Evolutionary conservation across 176 grass and related monocot species (phyloP).

Genomic region (Eragrostis curvula): DNA sequence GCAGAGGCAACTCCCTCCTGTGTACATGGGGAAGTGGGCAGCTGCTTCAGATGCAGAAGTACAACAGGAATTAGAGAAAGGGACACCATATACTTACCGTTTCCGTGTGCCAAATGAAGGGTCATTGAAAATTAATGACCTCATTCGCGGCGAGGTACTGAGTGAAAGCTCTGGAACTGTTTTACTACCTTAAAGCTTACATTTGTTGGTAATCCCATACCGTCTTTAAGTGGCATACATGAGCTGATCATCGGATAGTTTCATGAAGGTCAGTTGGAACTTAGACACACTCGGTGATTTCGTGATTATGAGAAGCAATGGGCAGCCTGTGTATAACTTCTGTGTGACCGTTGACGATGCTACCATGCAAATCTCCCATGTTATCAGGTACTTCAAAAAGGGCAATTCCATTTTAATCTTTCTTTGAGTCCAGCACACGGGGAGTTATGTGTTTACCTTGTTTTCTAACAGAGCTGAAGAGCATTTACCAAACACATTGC

Average conservation of each 20-base stretch:
- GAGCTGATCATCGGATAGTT: constrained; percentile 74
- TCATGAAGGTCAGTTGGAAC: constrained; percentile 97
- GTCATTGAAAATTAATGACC: constrained; percentile 84
- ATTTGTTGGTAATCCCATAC: background rate
- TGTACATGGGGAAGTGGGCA: constrained; percentile 94
- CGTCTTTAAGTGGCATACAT: constrained; percentile 25
- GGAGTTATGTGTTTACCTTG: background rate
- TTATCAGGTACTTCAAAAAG: constrained; percentile 69
- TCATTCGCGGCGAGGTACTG: constrained; percentile 94
- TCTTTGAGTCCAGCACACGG: background rate
- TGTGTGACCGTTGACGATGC: constrained; percentile 99
- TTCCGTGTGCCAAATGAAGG: constrained; percentile 89
- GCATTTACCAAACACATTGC: constrained; percentile 97
- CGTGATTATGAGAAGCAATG: constrained; percentile 99
- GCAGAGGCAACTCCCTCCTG: constrained; percentile 80
- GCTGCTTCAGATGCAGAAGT: constrained; percentile 78
- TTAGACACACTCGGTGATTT: constrained; percentile 94
- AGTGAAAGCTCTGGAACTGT: background rate
- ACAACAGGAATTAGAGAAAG: constrained; percentile 75
- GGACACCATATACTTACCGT: constrained; percentile 88
- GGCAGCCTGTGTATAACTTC: constrained; percentile 99
- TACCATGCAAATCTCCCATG: constrained; percentile 91
- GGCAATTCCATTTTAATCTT: constrained; percentile 4
- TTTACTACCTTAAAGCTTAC: constrained; percentile 9
- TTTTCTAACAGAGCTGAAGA: constrained; percentile 81